A percentile compares a stretch with the other conserved stretches of the same genome.
Conservation (phyloP, 352 stramenopile species). For the Pythium insidiosum region DNA sequence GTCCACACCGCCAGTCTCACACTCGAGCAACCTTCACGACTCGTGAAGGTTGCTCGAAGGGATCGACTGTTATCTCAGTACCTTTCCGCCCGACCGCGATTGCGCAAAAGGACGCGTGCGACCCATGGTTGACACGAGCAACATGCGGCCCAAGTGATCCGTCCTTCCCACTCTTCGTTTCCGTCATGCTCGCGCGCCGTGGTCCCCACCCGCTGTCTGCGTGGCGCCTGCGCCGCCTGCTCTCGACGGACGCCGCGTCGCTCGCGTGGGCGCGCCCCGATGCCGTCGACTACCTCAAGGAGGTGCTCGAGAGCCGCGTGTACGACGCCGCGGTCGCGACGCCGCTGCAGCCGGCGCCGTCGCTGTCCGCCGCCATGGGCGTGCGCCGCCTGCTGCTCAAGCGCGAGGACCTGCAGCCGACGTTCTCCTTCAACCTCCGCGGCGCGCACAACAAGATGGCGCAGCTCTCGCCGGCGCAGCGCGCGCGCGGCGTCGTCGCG, state of each 20-base stretch:
- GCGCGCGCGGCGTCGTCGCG: conserved; percentile 73
- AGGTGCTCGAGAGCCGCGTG: conserved; percentile 74
- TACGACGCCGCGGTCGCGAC: conserved; percentile 80
- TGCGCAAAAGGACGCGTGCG: too few species aligned
- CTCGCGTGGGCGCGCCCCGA: conserved; percentile 57
- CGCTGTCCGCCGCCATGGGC: conserved; percentile 44
- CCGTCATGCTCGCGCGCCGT: too few species aligned
- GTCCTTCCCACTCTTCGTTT: too few species aligned
- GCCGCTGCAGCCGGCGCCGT: conserved; percentile 47
- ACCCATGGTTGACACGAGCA: too few species aligned
- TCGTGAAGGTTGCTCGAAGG: too few species aligned
- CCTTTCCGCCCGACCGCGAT: too few species aligned
- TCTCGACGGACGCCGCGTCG: conserved; percentile 22
- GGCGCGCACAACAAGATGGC: conserved; percentile 99
- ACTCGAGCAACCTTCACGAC: too few species aligned
- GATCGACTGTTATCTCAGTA: too few species aligned
- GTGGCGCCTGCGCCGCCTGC: too few species aligned
- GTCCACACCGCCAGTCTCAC: too few species aligned
- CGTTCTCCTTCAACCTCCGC: conserved; percentile 98
- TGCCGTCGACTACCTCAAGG: conserved; percentile 67
- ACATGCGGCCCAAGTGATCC: too few species aligned
- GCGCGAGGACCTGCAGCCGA: conserved; percentile 96
- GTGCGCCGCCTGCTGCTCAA: conserved; percentile 86
- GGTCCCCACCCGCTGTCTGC: too few species aligned
- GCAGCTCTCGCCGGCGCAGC: conserved; percentile 76